Conservation (phyloP, 1,139 yeast genomes). For the Candida sojae region DNA sequence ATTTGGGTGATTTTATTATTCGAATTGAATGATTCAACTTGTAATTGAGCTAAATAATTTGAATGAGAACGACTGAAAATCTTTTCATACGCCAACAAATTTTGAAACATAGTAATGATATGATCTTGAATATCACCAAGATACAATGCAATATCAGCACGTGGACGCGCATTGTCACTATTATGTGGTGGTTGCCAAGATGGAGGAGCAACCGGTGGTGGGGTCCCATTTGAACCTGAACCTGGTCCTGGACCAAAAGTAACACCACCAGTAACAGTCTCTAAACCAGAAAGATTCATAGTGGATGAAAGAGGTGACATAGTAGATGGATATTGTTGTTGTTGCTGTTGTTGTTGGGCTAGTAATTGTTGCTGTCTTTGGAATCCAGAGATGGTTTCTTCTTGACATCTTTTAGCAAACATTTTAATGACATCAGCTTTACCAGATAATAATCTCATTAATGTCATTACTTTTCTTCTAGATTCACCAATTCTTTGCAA, state of each 20-base stretch:
- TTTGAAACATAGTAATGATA: slow-evolving; percentile 93
- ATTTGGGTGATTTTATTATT: slow-evolving; percentile 83
- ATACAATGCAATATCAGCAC: slow-evolving; percentile 83
- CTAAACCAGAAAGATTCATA: slow-evolving; percentile 1
- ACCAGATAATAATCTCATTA: slow-evolving; percentile 86
- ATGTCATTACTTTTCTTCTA: slow-evolving; percentile 79
- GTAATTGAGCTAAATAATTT: slow-evolving; percentile 89
- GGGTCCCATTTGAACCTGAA: not conserved
- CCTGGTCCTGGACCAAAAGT: slow-evolving; percentile 4
- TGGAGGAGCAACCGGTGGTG: slow-evolving; percentile 4
- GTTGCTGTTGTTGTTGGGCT: slow-evolving; percentile 7
- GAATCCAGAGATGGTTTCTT: slow-evolving; percentile 28
- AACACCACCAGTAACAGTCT: slow-evolving; percentile 1
- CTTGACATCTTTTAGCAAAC: slow-evolving; percentile 96
- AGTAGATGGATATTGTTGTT: not conserved
- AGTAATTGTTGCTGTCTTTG: slow-evolving; percentile 7
- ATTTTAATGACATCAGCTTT: slow-evolving; percentile 97
- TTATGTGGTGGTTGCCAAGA: slow-evolving; percentile 8
- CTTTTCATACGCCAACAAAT: slow-evolving; percentile 85
- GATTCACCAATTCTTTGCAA: slow-evolving; percentile 81
- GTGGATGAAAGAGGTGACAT: slow-evolving; percentile 3
- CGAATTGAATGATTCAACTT: slow-evolving; percentile 85
- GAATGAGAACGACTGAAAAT: slow-evolving; percentile 90
- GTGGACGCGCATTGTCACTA: slow-evolving; percentile 54
- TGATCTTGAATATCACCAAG: slow-evolving; percentile 98